Conservation (phyloP, 441 rosid genomes). For the Geranium incanum region DNA sequence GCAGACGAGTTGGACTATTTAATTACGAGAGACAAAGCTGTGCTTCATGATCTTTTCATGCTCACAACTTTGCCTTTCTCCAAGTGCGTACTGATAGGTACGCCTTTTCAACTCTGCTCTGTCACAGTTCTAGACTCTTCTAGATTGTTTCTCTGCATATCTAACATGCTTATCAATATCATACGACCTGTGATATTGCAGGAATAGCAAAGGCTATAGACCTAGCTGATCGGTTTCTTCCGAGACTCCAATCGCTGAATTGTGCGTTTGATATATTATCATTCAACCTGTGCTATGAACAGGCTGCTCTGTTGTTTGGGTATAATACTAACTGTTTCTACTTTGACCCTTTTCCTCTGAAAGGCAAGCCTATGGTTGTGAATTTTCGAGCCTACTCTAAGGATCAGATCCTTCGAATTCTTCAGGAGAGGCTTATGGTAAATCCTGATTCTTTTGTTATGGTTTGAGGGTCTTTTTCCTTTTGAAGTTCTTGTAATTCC, state of each 20-base stretch:
- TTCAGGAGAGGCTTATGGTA: slow-evolving; percentile 80
- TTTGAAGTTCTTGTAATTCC: not conserved
- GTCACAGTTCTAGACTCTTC: not conserved
- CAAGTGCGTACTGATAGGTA: slow-evolving; percentile 69
- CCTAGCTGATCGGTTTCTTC: slow-evolving; percentile 71
- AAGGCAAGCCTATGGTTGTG: slow-evolving; percentile 76
- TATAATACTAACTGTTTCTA: slow-evolving; percentile 14
- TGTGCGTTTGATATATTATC: slow-evolving; percentile 26
- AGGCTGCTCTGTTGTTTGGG: slow-evolving; percentile 10
- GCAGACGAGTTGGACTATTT: slow-evolving; percentile 87
- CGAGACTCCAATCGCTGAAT: slow-evolving; percentile 61
- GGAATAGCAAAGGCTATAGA: slow-evolving; percentile 91
- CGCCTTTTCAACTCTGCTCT: slow-evolving; percentile 4
- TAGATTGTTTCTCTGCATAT: not conserved
- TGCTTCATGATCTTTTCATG: slow-evolving; percentile 88
- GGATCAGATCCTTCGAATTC: slow-evolving; percentile 66
- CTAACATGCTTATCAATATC: not conserved
- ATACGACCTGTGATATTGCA: slow-evolving; percentile 23
- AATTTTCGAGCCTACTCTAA: slow-evolving; percentile 73
- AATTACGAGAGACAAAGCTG: slow-evolving; percentile 71
- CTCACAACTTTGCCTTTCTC: slow-evolving; percentile 75
- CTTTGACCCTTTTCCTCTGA: slow-evolving; percentile 10
- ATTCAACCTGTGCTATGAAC: not conserved
- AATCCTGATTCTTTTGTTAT: not conserved
- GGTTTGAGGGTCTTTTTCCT: not conserved